A percentile compares a stretch with the other conserved stretches of the same genome.
Conservation (phyloP, 345 rosid species). For the Camelina neglecta region DNA sequence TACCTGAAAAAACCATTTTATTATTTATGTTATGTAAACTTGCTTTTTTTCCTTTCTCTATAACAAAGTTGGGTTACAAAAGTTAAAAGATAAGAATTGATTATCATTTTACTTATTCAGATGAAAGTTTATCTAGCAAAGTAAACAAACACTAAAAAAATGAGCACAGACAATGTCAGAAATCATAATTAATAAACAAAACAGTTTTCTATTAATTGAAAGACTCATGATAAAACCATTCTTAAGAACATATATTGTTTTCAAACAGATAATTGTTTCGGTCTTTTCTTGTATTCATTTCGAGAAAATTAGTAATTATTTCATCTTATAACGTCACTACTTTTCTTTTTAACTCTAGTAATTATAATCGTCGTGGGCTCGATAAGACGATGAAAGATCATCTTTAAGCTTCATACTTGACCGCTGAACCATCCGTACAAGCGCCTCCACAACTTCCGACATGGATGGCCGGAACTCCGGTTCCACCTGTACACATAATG, state of each 20-base stretch:
- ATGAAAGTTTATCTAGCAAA: neutral
- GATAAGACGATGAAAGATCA: constrained; percentile 39
- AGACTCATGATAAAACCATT: too few species aligned
- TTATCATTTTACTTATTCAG: neutral
- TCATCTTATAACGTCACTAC: neutral
- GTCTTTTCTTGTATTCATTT: neutral
- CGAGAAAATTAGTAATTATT: neutral
- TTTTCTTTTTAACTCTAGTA: constrained; percentile 15
- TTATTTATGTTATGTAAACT: neutral
- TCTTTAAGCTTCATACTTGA: constrained; percentile 48
- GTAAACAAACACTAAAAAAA: too few species aligned
- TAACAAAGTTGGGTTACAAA: too few species aligned
- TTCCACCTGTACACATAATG: constrained; percentile 82
- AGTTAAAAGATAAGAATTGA: neutral
- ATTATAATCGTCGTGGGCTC: constrained; percentile 43
- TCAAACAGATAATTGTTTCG: neutral
- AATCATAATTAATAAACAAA: too few species aligned
- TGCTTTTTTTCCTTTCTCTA: too few species aligned
- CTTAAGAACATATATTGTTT: too few species aligned
- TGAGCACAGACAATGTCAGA: too few species aligned
- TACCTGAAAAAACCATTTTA: too few species aligned
- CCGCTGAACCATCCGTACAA: constrained; percentile 46
- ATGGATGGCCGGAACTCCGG: constrained; percentile 83
- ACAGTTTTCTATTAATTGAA: too few species aligned
- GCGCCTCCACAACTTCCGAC: constrained; percentile 79